These are phyloP conservation scores for Klebsormidium nitens DNA, from an alignment of 139 green algal genomes.

Conservation along the genomic window DNA sequence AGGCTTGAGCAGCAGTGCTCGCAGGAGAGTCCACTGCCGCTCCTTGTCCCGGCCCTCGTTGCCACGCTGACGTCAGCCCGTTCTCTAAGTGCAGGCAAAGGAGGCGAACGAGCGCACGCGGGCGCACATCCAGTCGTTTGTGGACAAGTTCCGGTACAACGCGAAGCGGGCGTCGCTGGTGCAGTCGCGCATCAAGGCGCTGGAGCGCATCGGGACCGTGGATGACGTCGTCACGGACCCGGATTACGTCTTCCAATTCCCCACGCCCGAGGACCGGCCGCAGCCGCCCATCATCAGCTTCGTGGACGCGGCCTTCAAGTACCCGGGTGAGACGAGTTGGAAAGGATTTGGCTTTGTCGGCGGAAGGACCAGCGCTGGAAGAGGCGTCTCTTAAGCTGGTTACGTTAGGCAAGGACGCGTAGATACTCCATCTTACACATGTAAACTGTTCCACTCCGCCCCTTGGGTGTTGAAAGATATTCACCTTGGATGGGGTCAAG, in stretches of 20 bases:
- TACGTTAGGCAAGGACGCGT: too few relatives aligned
- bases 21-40: too few relatives aligned
- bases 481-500: too few relatives aligned
- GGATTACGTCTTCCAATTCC: constrained; percentile 69
- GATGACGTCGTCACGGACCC: constrained; percentile 33
- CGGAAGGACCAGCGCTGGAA: too few relatives aligned
- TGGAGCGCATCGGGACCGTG: constrained; percentile 77
- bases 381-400: too few relatives aligned
- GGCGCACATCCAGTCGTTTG: constrained; percentile 81
- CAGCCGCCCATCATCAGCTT: constrained; percentile 68
- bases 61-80: neutral
- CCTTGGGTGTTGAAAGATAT: too few relatives aligned
- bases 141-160: constrained; percentile 90
- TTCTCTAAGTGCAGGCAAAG: constrained; percentile 48
- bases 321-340: too few relatives aligned
- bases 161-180: constrained; percentile 83
- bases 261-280: constrained; percentile 44
- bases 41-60: neutral
- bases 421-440: too few relatives aligned
- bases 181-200: constrained; percentile 80
- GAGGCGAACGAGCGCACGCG: constrained; percentile 60
- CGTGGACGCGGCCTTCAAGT: too few relatives aligned
- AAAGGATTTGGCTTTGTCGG: too few relatives aligned
- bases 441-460: too few relatives aligned
- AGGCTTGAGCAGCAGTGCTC: too few relatives aligned